Evolutionary conservation across 768 basidiomycete genomes (phyloP).

Genomic region (Amanita rimosa): DNA sequence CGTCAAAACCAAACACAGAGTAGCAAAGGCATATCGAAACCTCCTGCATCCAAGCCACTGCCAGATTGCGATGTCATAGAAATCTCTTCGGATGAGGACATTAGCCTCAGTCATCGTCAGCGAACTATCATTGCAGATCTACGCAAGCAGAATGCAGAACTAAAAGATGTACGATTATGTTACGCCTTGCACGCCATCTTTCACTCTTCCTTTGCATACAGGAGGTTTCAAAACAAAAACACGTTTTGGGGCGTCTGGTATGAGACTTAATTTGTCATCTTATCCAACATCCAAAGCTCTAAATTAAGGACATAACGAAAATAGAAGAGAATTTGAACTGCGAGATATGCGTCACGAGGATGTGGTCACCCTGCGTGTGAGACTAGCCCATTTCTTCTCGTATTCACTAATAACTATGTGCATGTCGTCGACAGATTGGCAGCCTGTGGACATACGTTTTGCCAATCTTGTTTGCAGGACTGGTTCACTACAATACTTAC

Average conservation of each 20-base stretch:
- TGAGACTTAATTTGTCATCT: background rate
- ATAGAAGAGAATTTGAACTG: slow-evolving; percentile 48
- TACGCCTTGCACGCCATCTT: background rate
- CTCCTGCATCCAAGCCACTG: slow-evolving; percentile 9
- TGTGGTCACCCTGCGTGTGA: slow-evolving; percentile 62
- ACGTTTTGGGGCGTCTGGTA: slow-evolving; percentile 13
- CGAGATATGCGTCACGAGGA: slow-evolving; percentile 50
- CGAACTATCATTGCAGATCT: slow-evolving; percentile 20
- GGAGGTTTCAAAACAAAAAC: slow-evolving; percentile 22
- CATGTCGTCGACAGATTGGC: slow-evolving; percentile 30
- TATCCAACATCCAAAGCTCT: background rate
- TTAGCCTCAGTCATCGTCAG: slow-evolving; percentile 10
- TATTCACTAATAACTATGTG: background rate
- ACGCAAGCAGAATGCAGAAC: slow-evolving; percentile 27
- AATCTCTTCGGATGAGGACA: slow-evolving; percentile 48
- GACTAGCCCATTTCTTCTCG: slow-evolving; percentile 13
- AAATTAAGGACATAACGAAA: slow-evolving; percentile 25
- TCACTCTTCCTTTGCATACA: slow-evolving; percentile 8
- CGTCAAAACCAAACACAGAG: slow-evolving; percentile 6
- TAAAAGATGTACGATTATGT: slow-evolving; percentile 28
- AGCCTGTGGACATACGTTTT: slow-evolving; percentile 65
- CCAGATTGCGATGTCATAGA: slow-evolving; percentile 32
- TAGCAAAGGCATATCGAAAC: slow-evolving; percentile 10
- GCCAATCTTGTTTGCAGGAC: slow-evolving; percentile 46
- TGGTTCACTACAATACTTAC: slow-evolving; percentile 38